These are phyloP conservation scores for Aspergillus nanangensis DNA, from an alignment of 495 filamentous ascomycete species.

Conservation along the genomic window DNA sequence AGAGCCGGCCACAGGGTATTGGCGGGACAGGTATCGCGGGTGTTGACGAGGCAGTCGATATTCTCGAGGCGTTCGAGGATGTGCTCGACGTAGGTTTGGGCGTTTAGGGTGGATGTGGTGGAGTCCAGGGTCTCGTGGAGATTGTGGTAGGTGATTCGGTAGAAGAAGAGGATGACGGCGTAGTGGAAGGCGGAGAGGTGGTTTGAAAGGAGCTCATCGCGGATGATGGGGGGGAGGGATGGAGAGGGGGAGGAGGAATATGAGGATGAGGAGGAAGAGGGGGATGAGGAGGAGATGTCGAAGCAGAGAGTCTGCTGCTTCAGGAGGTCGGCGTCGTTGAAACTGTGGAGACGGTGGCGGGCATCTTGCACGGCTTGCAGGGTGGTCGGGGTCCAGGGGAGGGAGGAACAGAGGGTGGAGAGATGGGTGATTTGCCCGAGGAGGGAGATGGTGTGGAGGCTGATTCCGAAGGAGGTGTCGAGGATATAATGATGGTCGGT, in stretches of 20 bases:
- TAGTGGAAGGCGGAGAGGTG: neutral
- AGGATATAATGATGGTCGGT: neutral
- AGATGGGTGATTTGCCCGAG: neutral
- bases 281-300: no score
- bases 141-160: neutral
- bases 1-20: neutral
- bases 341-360: neutral
- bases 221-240: neutral
- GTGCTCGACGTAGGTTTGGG: neutral
- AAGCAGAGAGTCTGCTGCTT: no score
- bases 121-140: neutral
- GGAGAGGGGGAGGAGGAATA: neutral
- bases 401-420: neutral
- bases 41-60: neutral
- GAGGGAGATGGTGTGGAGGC: conserved; percentile 1
- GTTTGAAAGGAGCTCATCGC: neutral
- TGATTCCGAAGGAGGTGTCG: conserved; percentile 9
- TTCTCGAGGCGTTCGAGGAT: neutral
- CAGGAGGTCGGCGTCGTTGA: no score
- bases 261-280: no score
- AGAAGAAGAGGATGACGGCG: neutral
- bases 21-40: neutral
- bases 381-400: neutral
- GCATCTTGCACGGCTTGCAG: neutral
- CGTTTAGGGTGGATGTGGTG: neutral